Percentiles rank a stretch among this genome's conserved stretches.
Evolutionary conservation across 2,329 filamentous ascomycete genomes (phyloP).

Genomic region (Paecilomyces fulvus): DNA sequence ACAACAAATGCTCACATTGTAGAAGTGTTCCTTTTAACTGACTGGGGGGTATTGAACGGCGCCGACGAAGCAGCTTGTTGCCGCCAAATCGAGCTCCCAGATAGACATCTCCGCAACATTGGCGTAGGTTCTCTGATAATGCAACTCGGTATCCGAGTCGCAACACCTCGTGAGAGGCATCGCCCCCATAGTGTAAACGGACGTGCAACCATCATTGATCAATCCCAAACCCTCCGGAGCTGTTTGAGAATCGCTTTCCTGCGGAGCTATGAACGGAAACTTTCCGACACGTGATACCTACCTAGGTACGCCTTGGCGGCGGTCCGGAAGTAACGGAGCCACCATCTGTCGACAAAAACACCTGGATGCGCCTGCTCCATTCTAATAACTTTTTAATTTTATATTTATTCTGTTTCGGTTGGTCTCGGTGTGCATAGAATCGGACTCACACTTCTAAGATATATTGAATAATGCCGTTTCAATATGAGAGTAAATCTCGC

Average conservation of each 20-base stretch:
- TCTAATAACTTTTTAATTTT: background rate
- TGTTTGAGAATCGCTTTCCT: background rate
- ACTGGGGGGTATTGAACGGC: slow-evolving; percentile 26
- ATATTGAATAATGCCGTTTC: too few species aligned
- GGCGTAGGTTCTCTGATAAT: slow-evolving; percentile 11
- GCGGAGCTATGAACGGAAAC: background rate
- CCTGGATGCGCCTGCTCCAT: background rate
- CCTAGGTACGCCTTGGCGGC: slow-evolving; percentile 5
- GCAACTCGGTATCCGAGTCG: slow-evolving; percentile 8
- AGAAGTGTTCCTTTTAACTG: slow-evolving; percentile 45
- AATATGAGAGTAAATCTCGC: too few species aligned
- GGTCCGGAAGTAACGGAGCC: background rate
- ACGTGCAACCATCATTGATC: slow-evolving; percentile 21
- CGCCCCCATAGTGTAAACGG: slow-evolving; percentile 17
- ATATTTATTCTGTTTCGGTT: background rate
- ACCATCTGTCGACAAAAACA: background rate
- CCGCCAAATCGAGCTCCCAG: slow-evolving; percentile 19
- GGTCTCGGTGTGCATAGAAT: background rate
- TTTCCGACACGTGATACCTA: slow-evolving; percentile 15
- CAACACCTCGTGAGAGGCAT: slow-evolving; percentile 8
- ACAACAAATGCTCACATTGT: slow-evolving; percentile 38
- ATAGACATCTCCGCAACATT: slow-evolving; percentile 23
- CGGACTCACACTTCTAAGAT: too few species aligned
- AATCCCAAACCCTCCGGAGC: background rate
- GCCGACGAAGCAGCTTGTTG: slow-evolving; percentile 19